Evolutionary conservation across 2,329 filamentous ascomycete species (phyloP).

Genomic region (Fusarium compactum): DNA sequence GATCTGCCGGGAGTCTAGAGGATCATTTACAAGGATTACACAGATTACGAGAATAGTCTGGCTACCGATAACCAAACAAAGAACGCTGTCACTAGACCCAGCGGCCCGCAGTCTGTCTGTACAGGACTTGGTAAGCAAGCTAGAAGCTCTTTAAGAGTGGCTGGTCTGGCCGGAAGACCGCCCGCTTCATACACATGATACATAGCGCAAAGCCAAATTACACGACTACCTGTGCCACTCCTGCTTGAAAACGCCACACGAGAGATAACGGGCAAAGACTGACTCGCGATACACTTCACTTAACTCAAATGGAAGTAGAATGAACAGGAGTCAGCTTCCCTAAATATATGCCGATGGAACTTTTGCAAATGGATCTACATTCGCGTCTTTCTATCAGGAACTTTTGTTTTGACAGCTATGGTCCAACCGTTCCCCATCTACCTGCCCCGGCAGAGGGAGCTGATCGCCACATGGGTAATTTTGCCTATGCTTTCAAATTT

Average conservation of each 20-base stretch:
- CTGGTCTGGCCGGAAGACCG: too few relatives aligned
- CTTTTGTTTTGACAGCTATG: conserved; percentile 3
- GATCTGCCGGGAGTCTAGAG: neutral
- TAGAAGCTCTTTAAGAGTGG: neutral
- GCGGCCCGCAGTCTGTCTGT: fast-evolving
- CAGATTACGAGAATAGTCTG: neutral
- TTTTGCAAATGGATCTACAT: conserved; percentile 15
- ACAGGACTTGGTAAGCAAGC: neutral
- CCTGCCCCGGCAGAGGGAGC: conserved; percentile 8
- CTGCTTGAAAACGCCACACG: neutral
- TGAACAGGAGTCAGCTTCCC: neutral
- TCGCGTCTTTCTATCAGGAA: conserved; percentile 1
- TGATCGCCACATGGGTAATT: neutral
- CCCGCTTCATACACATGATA: neutral
- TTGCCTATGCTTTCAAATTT: conserved; percentile 7
- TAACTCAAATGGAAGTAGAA: neutral
- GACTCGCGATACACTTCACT: neutral
- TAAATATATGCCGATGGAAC: conserved; percentile 15
- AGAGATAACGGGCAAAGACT: neutral
- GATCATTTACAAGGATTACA: neutral
- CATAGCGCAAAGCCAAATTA: neutral
- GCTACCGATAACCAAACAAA: neutral
- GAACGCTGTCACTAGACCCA: neutral
- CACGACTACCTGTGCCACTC: neutral
- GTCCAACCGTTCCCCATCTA: conserved; percentile 13